Conservation (phyloP, 768 basidiomycete genomes). For the Termitomyces sp. region DNA sequence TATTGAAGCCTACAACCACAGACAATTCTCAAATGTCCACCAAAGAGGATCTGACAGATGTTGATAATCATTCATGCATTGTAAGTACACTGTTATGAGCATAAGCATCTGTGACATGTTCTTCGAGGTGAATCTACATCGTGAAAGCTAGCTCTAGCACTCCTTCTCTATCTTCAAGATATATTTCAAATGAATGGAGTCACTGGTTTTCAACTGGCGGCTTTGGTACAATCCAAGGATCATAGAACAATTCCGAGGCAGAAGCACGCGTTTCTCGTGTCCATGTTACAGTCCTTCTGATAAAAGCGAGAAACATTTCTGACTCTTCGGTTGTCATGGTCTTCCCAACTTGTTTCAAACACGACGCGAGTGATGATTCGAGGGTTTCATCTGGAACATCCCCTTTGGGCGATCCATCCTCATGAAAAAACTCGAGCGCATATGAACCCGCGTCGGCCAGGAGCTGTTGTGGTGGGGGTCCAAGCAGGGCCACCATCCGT, state of each 20-base stretch:
- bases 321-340: neutral
- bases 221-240: too few relatives aligned
- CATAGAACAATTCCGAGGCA: too few relatives aligned
- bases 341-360: neutral
- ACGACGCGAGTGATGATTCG: neutral
- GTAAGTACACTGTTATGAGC: neutral
- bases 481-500: neutral
- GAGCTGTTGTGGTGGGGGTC: too few relatives aligned
- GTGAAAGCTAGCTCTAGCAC: neutral
- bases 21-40: neutral
- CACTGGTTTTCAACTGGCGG: too few relatives aligned
- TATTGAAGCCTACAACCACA: neutral
- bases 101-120: neutral
- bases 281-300: too few relatives aligned
- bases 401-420: constrained; percentile 2
- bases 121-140: neutral
- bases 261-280: too few relatives aligned
- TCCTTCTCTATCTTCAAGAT: too few relatives aligned
- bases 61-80: neutral
- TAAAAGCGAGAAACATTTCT: too few relatives aligned
- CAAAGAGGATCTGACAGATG: neutral
- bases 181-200: too few relatives aligned
- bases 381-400: neutral
- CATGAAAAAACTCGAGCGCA: neutral
- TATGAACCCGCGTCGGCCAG: neutral